Evolutionary conservation across 169 alveolate genomes (phyloP).

Genomic region (Cryptosporidium baileyi): DNA sequence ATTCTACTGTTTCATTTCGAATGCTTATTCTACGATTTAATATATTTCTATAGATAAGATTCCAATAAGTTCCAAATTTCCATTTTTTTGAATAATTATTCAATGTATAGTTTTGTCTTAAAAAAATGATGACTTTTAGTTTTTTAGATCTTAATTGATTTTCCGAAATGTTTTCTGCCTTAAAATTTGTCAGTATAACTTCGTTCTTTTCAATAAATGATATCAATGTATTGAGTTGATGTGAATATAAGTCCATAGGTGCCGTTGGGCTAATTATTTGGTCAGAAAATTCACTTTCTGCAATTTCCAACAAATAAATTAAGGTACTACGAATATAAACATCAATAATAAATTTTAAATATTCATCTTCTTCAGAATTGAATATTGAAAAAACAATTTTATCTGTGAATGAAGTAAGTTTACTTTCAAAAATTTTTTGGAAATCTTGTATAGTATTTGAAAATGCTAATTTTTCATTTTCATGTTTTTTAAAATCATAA

Average conservation of each 20-base stretch:
- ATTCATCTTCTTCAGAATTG: background rate
- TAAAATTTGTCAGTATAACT: background rate
- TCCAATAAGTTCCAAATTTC: slow-evolving; percentile 67
- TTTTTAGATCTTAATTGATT: background rate
- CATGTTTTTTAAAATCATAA: background rate
- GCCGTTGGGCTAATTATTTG: slow-evolving; percentile 43
- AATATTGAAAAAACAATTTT: slow-evolving; percentile 7
- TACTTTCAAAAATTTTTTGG: background rate
- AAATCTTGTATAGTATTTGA: slow-evolving; percentile 4
- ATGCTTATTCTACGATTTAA: slow-evolving; percentile 45
- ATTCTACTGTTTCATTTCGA: slow-evolving; percentile 47
- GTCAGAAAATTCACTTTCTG: slow-evolving; percentile 2
- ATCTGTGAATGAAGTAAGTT: background rate
- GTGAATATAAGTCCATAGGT: slow-evolving; percentile 52
- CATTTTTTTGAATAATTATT: slow-evolving; percentile 51
- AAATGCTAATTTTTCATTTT: slow-evolving; percentile 32
- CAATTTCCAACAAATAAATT: slow-evolving; percentile 3
- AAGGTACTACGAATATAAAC: background rate
- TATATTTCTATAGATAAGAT: slow-evolving; percentile 52
- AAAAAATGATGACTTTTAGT: slow-evolving; percentile 1
- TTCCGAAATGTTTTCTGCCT: background rate
- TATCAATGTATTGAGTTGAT: slow-evolving; percentile 33
- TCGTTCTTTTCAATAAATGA: slow-evolving; percentile 18
- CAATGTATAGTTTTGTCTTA: slow-evolving; percentile 6
- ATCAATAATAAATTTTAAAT: slow-evolving; percentile 10